Conservation (phyloP, 2,329 filamentous ascomycete species). For the Xylogone sp. region DNA sequence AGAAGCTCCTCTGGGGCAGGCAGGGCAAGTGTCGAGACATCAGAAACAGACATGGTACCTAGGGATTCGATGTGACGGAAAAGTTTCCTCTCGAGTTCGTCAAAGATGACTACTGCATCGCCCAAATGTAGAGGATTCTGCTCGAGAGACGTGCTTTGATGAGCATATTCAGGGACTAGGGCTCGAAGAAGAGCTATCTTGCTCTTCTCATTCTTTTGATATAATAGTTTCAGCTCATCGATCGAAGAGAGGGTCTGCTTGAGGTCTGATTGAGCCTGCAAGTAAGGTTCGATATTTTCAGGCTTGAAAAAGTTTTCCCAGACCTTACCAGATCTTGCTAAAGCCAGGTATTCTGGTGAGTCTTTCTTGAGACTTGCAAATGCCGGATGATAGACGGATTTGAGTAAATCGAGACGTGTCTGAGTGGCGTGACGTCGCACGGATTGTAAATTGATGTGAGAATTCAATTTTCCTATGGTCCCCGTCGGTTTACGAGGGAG, state of each 20-base stretch:
- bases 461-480: too few relatives aligned
- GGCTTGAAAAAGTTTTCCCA: conserved; percentile 21
- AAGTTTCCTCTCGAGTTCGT: conserved; percentile 4
- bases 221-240: conserved; percentile 6
- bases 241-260: conserved; percentile 3
- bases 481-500: too few relatives aligned
- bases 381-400: too few relatives aligned
- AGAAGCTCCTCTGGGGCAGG: conserved; percentile 4
- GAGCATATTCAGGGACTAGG: conserved; percentile 18
- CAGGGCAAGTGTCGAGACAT: too few relatives aligned
- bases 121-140: conserved; percentile 12
- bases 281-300: conserved; percentile 7
- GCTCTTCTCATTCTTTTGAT: conserved; percentile 2
- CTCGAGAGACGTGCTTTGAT: conserved; percentile 21
- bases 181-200: conserved; percentile 6
- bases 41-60: too few relatives aligned
- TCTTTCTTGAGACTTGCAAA: too few relatives aligned
- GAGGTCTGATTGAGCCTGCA: conserved; percentile 5
- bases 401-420: too few relatives aligned
- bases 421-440: too few relatives aligned
- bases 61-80: too few relatives aligned
- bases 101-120: conserved; percentile 9
- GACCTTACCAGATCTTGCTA: conserved; percentile 17
- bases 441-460: too few relatives aligned
- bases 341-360: conserved; percentile 13